These are phyloP conservation scores for Calocybe gangraenosa DNA, from an alignment of 768 basidiomycete species.

Conservation along the genomic window DNA sequence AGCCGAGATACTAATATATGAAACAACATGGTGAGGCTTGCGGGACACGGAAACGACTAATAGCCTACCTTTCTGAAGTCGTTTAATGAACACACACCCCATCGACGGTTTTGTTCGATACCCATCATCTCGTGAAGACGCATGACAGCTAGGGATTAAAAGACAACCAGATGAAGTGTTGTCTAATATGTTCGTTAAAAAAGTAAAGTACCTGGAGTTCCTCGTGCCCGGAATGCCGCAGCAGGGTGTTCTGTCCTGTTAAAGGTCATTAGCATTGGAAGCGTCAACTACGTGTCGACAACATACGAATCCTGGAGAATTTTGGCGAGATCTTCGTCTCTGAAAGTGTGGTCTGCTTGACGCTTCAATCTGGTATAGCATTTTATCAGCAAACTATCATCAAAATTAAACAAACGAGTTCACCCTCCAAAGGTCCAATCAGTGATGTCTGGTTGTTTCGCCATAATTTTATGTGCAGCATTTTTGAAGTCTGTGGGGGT, in stretches of 20 bases:
- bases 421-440: conserved; percentile 70
- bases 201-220: conserved; percentile 53
- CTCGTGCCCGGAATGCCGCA: conserved; percentile 69
- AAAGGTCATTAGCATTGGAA: conserved; percentile 2
- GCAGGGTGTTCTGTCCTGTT: conserved; percentile 68
- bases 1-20: conserved; percentile 57
- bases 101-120: conserved; percentile 68
- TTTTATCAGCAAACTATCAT: neutral
- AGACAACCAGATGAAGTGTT: neutral
- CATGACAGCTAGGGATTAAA: conserved; percentile 48
- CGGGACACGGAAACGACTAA: neutral
- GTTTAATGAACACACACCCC: conserved; percentile 83
- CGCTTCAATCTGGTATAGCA: conserved; percentile 49
- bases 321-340: conserved; percentile 65
- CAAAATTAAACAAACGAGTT: conserved; percentile 15
- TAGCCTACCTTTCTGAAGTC: conserved; percentile 65
- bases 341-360: conserved; percentile 56
- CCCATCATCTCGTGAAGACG: conserved; percentile 81
- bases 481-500: conserved; percentile 47
- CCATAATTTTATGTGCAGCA: conserved; percentile 35
- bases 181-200: neutral
- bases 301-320: conserved; percentile 66
- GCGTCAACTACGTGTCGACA: neutral
- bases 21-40: neutral
- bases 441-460: conserved; percentile 38